These are phyloP conservation scores for Aspergillus diversus DNA, from an alignment of 495 filamentous ascomycete genomes.

Conservation along the genomic window DNA sequence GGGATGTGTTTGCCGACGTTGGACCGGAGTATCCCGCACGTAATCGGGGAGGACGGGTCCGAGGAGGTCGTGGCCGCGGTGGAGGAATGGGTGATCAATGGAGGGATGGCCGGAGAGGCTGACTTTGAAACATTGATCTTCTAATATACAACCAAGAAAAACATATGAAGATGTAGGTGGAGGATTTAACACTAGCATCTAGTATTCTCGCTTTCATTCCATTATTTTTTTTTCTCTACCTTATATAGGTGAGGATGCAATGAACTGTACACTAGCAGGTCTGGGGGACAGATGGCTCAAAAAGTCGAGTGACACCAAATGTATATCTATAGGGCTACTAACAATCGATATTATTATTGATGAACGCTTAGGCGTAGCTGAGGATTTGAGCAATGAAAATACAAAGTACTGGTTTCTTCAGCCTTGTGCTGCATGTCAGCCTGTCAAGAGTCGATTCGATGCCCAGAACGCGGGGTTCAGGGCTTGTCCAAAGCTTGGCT, in stretches of 20 bases:
- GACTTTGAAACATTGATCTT: slow-evolving; percentile 1
- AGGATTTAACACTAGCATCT: neutral
- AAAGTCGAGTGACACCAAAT: too few species aligned
- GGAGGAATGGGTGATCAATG: slow-evolving; percentile 39
- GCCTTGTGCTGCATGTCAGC: too few species aligned
- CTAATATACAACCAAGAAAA: neutral
- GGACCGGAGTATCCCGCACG: slow-evolving; percentile 65
- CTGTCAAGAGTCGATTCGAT: too few species aligned
- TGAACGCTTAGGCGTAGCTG: too few species aligned
- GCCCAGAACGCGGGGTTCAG: neutral
- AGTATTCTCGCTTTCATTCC: neutral
- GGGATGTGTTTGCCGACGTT: slow-evolving; percentile 69
- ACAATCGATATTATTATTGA: too few species aligned
- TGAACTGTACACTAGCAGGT: too few species aligned
- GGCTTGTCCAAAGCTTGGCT: slow-evolving; percentile 23
- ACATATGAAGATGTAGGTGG: neutral
- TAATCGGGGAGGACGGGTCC: slow-evolving; percentile 34
- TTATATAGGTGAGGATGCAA: too few species aligned
- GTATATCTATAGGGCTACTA: too few species aligned
- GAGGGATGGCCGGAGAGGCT: slow-evolving; percentile 30
- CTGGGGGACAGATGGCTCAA: too few species aligned
- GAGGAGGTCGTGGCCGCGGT: slow-evolving; percentile 43
- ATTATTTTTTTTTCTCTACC: too few species aligned
- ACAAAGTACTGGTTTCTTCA: too few species aligned
- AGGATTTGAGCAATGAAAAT: too few species aligned